Evolutionary conservation across 129 eudicot genomes (phyloP), one percentile per base, ranked within the genome.

Genomic region (Gnaphalium uliginosum): DNA sequence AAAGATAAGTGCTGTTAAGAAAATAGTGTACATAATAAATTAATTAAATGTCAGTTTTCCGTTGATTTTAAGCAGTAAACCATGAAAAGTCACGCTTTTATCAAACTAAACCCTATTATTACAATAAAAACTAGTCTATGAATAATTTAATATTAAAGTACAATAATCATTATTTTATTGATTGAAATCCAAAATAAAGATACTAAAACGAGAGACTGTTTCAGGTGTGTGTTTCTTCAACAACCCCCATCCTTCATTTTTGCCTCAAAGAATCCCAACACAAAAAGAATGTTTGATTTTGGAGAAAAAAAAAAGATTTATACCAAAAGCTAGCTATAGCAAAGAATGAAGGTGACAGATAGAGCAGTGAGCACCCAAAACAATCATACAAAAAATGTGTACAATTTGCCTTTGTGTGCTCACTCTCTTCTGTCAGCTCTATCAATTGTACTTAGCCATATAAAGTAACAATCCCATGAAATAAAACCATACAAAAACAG

Each of bases 341-440:
- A 72, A 33, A 68, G 80, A 63, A 73, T 58, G 66, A 64, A 82
- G 72, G 41, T 83, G 86, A 83, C 86, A 83, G 83, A 83, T 68
- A 83, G 86, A 83, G 86, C 82, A 73, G 86, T 83, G 86, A 83
- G 86, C 86, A 83, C 86, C 57, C 80, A 83, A 78, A 78, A 74
- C 77, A 83, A 78, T 74, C 76, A 46, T 78, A 73, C 79, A 67
- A 54, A 41, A 59, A 24, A 2, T 24, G 33, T 73, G 82, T 73
- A 78, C 53, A 78, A 72, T 48, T 73, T 73, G 80, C 67, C 86
- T 73, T 75, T 83, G 86, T 78, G 86, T 83, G 86, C 86, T 83
- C 86, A 83, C 86, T 83, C 86, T 83, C 86, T 83, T 83, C 86
- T 83, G 86, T 83, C 83, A 83, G 33, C 79, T 82, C 66, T 72